Evolutionary conservation across 2,329 filamentous ascomycete species (phyloP).

Genomic region (Shiraia sp.): DNA sequence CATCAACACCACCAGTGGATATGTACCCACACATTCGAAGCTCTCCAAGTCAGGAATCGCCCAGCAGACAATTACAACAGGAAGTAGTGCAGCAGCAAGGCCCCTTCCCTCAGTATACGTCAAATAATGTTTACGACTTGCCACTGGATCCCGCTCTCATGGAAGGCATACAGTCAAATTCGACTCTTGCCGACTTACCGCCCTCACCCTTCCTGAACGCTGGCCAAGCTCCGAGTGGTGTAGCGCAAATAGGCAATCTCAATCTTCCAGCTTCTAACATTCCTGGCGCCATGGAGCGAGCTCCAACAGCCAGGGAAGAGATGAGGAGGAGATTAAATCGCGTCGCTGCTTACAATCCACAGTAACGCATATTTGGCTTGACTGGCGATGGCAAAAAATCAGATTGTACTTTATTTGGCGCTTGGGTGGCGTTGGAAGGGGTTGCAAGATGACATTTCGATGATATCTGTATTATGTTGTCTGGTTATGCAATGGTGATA

Average conservation of each 20-base stretch:
- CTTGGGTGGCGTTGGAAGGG: too few species aligned
- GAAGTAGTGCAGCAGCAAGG: slow-evolving; percentile 34
- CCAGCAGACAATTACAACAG: slow-evolving; percentile 31
- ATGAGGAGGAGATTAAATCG: slow-evolving; percentile 26
- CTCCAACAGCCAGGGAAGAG: slow-evolving; percentile 27
- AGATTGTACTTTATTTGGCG: too few species aligned
- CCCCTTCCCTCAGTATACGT: slow-evolving; percentile 32
- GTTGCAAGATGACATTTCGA: too few species aligned
- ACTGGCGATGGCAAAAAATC: too few species aligned
- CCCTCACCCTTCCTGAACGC: slow-evolving; percentile 41
- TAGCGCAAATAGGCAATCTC: slow-evolving; percentile 12
- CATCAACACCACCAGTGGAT: slow-evolving; percentile 15
- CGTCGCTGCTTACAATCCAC: slow-evolving; percentile 12
- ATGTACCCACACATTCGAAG: slow-evolving; percentile 8
- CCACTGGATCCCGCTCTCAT: slow-evolving; percentile 67
- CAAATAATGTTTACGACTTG: slow-evolving; percentile 54
- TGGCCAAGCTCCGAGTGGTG: slow-evolving; percentile 12
- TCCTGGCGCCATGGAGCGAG: slow-evolving; percentile 9
- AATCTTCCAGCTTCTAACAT: slow-evolving; percentile 10
- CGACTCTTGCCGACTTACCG: slow-evolving; percentile 34
- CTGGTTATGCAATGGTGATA: too few species aligned
- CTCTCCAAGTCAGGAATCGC: slow-evolving; percentile 23
- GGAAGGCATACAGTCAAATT: slow-evolving; percentile 37
- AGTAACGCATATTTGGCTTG: too few species aligned
- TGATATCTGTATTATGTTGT: too few species aligned